Evolutionary conservation across 2,329 filamentous ascomycete genomes (phyloP), one percentile per base, ranked within the genome.

Genomic region (Xylogone sp.): DNA sequence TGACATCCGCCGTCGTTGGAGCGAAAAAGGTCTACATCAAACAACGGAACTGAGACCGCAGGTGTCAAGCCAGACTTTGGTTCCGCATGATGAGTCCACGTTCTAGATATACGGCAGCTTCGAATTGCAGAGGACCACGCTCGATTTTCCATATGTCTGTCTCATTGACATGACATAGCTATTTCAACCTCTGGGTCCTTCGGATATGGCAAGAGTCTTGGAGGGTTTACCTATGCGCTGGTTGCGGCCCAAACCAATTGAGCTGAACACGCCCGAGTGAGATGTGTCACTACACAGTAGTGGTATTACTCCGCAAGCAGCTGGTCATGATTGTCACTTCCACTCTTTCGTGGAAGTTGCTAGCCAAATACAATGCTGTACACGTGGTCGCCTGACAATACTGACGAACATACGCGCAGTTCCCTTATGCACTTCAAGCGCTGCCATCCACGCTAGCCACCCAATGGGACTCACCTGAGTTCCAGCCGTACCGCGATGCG

Each of bases 341-440:
- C 43, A 45, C 43, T 19, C 19, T 45, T 34, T 46, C 42, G 46
- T 44, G 47, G 31, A 48, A 7, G 5, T 10, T 10, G 21, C 3
- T 10, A 4, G n/a, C 7, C 16, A 21, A 45, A 6, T 13, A 12
- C 7, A 27, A 46, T 29, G 34, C 34, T 39, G 34, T 39, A 39
- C 34, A 39, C 34, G 34, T 39, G 34, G 34, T 39, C 34, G 34
- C 34, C 34, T 39, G 34, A 39, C 34, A n/a, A 16, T 39, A 39
- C 34, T 39, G 34, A 50, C 56, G 58, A 53, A 57, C 39, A 50
- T 18, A 21, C 43, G 42, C 56, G 52, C 65, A 92, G 88, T 93
- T 90, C 66, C 88, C 89, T 22, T 92, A 90, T 71, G 86, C 87
- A 48, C 74, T 92, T 54, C 69, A 78, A 47, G 81, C 78, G 45